A percentile compares a stretch with the other conserved stretches of the same genome.
Conservation (phyloP, 1,139 yeast genomes). For the Candida sanyaensis region DNA sequence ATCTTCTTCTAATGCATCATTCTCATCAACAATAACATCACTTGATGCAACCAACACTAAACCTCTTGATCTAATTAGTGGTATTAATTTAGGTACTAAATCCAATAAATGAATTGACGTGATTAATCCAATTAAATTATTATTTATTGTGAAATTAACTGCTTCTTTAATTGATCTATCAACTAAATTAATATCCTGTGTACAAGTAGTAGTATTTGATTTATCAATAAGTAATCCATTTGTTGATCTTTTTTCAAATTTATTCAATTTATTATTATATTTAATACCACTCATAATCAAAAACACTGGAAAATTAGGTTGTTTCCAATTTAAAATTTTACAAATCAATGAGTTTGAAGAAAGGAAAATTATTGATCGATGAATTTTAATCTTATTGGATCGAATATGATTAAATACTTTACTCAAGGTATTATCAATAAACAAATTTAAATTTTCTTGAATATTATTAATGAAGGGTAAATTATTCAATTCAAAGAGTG, state of each 20-base stretch:
- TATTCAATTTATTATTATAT: conserved; percentile 28
- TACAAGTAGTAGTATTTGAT: not conserved
- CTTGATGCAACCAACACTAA: conserved; percentile 75
- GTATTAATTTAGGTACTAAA: conserved; percentile 75
- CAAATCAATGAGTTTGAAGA: conserved; percentile 88
- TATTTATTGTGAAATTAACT: conserved; percentile 69
- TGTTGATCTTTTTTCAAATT: conserved; percentile 43
- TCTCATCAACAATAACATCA: conserved; percentile 27
- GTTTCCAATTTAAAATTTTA: conserved; percentile 95
- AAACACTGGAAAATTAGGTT: conserved; percentile 95
- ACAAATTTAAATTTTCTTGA: conserved; percentile 59
- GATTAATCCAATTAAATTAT: conserved; percentile 82
- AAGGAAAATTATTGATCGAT: conserved; percentile 73
- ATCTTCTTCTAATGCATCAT: conserved; percentile 25
- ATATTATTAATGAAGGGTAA: conserved; percentile 55
- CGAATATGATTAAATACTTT: conserved; percentile 80
- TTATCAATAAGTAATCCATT: conserved; percentile 40
- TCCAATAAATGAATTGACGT: conserved; percentile 70
- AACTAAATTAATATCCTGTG: conserved; percentile 38
- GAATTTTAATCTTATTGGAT: conserved; percentile 30
- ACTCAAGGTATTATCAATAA: conserved; percentile 72
- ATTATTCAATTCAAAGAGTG: conserved; percentile 58
- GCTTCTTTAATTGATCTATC: conserved; percentile 51
- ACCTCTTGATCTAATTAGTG: conserved; percentile 78
- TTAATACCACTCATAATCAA: conserved; percentile 73